Base-by-base conservation (phyloP, 2,329 filamentous ascomycete genomes). In the Stagonosporopsis rhizophila region DNA sequence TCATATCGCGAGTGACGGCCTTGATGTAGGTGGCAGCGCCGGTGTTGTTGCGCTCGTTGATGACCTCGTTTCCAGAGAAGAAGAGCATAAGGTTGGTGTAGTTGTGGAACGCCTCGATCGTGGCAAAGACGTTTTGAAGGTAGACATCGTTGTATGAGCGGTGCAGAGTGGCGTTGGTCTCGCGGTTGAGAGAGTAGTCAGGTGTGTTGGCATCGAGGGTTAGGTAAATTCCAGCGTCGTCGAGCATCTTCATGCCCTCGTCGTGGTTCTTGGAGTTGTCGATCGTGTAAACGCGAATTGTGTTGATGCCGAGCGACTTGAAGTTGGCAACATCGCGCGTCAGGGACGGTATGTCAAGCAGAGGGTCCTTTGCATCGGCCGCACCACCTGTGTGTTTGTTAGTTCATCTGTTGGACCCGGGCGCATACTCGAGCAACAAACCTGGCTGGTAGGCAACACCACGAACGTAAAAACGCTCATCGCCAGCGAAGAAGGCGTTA, bases 201-300 rank as follows among this genome's bases (percentile, higher is more conserved):
- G 91, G 91, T 6, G 85, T 94, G 85, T 96, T 96, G 81, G 94
- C 91, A 71, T 96, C 92, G 44, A 96, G 83, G 34, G 95, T 90
- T 52, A 96, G 86, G 81, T 96, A 96, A 82, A 96, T 96, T 71
- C 91, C 90, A 60, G 91, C 92, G 67, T 90, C 89, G 52, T 87
- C 88, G 61, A 96, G 84, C 50, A 86, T 82, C 60, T 84, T 81
- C 92, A 97, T 97, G 80, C 92, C 96, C 62, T 87, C 84, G 67
- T 93, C 88, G 79, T 97, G 93, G 76, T 89, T 81, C 70, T 83
- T 79, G 45, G 88, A 89, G 84, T 96, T 96, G 81, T 97, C 93
- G 65, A 96, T 88, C 7, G 89, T 91, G 83, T 96, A 97, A 62
- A 96, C 89, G 77, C 93, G 92, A 72, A 97, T 83, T 19, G 92